Evolutionary conservation across 164 flowering plant genomes (phyloP).

Genomic region (Cinnamomum chago): DNA sequence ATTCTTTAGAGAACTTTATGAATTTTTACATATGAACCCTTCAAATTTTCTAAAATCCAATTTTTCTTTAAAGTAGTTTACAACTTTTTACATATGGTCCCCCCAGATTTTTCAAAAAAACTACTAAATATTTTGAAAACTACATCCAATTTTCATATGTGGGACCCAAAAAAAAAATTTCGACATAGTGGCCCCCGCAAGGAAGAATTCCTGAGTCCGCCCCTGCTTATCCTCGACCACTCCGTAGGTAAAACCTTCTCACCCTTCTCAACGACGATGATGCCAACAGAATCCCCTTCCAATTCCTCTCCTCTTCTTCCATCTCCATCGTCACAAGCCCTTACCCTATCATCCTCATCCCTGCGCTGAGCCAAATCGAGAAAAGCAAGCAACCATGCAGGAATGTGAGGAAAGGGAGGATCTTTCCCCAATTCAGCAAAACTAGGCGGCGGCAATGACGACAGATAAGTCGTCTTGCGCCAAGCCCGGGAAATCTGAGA

Average conservation of each 20-base stretch:
- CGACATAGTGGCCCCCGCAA: too few species aligned
- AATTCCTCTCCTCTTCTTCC: background rate
- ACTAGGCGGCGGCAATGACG: background rate
- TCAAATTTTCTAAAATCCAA: too few species aligned
- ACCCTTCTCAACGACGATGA: background rate
- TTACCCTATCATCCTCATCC: background rate
- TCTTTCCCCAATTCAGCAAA: background rate
- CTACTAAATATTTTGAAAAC: too few species aligned
- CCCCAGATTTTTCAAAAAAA: too few species aligned
- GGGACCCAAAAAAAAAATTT: too few species aligned
- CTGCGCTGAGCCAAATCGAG: background rate
- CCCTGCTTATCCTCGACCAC: background rate
- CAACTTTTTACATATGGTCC: too few species aligned
- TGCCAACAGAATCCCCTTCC: background rate
- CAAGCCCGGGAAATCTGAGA: background rate
- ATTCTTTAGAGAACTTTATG: too few species aligned
- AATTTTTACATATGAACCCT: too few species aligned
- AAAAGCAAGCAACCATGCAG: background rate
- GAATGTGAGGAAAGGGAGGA: background rate
- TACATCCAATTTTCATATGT: too few species aligned
- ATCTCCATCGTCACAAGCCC: background rate
- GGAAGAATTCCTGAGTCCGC: too few species aligned
- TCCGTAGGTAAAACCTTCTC: background rate
- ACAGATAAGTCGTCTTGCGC: conserved; percentile 28
- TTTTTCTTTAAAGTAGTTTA: too few species aligned